These are phyloP conservation scores for Tricholoma bakamatsutake DNA, from an alignment of 768 basidiomycete species.

Conservation along the genomic window DNA sequence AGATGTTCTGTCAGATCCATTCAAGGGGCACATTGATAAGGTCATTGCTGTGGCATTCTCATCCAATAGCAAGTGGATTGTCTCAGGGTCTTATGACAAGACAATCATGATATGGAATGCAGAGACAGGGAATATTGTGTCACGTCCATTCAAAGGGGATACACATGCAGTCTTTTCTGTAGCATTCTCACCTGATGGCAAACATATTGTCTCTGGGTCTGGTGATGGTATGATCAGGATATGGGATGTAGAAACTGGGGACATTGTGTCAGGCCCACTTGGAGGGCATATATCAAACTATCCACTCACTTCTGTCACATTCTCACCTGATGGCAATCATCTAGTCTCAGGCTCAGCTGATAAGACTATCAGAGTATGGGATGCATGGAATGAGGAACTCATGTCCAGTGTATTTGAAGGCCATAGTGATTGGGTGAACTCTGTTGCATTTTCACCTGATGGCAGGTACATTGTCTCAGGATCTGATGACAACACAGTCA, in stretches of 20 bases:
- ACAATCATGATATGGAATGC: slow-evolving; percentile 11
- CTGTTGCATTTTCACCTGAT: slow-evolving; percentile 4
- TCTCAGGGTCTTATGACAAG: neutral
- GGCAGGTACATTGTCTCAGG: slow-evolving; percentile 2
- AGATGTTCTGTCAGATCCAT: neutral
- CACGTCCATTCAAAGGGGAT: slow-evolving; percentile 10
- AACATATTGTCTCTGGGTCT: slow-evolving; percentile 17
- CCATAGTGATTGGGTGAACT: neutral
- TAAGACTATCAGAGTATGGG: too few relatives aligned
- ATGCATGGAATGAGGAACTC: neutral
- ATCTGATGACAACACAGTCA: neutral
- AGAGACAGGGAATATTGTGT: neutral
- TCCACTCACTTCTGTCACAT: too few relatives aligned
- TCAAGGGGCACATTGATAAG: neutral
- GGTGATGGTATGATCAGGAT: slow-evolving; percentile 13
- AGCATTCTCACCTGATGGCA: slow-evolving; percentile 21
- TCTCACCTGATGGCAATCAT: too few relatives aligned
- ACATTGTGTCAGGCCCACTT: neutral
- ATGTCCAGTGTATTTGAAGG: neutral
- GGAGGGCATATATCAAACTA: neutral
- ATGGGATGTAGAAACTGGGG: slow-evolving; percentile 14
- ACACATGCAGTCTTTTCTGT: slow-evolving; percentile 15
- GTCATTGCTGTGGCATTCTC: neutral
- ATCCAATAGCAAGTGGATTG: neutral
- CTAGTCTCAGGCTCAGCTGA: too few relatives aligned